Evolutionary conservation across 2,329 filamentous ascomycete genomes (phyloP).

Genomic region (Aspergillus hiratsukae): DNA sequence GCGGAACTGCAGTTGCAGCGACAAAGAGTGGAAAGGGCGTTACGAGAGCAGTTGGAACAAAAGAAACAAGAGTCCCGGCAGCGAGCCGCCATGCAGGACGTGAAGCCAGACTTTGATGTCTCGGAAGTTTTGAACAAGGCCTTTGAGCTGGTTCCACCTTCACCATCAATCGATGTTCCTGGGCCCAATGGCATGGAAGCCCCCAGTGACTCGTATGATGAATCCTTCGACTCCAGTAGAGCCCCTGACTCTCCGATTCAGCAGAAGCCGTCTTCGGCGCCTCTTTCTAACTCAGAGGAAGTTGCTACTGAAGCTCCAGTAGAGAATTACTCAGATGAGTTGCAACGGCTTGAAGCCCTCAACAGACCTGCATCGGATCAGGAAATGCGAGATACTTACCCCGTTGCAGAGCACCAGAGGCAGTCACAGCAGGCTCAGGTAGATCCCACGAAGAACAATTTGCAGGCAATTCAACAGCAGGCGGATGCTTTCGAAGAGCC

Average conservation of each 20-base stretch:
- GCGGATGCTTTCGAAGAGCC: slow-evolving; percentile 41
- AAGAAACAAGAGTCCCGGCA: slow-evolving; percentile 47
- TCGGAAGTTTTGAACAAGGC: slow-evolving; percentile 69
- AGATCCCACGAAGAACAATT: slow-evolving; percentile 15
- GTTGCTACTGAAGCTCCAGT: slow-evolving; percentile 29
- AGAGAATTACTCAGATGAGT: slow-evolving; percentile 33
- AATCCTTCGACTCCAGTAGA: slow-evolving; percentile 94
- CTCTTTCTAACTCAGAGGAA: slow-evolving; percentile 28
- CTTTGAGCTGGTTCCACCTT: slow-evolving; percentile 65
- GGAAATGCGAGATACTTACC: slow-evolving; percentile 38
- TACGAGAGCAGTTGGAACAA: slow-evolving; percentile 74
- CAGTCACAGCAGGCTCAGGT: slow-evolving; percentile 22
- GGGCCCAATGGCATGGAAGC: slow-evolving; percentile 58
- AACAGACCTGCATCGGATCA: slow-evolving; percentile 33
- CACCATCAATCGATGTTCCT: slow-evolving; percentile 52
- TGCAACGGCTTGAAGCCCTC: slow-evolving; percentile 35
- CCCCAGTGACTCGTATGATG: slow-evolving; percentile 78
- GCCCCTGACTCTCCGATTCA: slow-evolving; percentile 66
- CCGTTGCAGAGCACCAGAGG: slow-evolving; percentile 36
- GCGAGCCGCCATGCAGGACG: slow-evolving; percentile 48
- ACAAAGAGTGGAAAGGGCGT: slow-evolving; percentile 69
- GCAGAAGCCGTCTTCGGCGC: slow-evolving; percentile 25
- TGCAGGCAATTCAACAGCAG: slow-evolving; percentile 19
- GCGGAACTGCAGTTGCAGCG: slow-evolving; percentile 77
- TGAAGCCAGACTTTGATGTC: slow-evolving; percentile 63